Percentiles rank a stretch among this genome's conserved stretches.
phyloP scores from a whole-genome alignment of 257 asterid genomes.

The Solanum chiquidenum region DNA sequence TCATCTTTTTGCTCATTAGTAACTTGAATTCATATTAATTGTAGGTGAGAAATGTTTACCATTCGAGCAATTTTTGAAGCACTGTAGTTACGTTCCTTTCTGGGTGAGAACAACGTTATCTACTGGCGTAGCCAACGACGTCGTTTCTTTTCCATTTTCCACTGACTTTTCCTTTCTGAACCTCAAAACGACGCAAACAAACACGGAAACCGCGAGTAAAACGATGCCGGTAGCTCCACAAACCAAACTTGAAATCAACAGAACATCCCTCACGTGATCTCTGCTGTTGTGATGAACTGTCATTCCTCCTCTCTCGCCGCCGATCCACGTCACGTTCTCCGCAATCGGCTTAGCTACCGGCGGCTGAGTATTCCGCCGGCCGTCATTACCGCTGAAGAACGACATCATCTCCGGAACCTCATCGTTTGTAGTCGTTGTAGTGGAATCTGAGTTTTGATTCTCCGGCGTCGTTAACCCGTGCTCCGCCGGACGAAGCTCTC shows the following conservation, averaged over 20 bases:
- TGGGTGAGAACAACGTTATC: background rate
- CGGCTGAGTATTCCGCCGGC: background rate
- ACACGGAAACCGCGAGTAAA: background rate
- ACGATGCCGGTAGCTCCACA: constrained; percentile 4
- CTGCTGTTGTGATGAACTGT: background rate
- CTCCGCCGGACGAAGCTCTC: background rate
- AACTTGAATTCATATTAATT: too few species aligned
- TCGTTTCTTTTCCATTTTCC: background rate
- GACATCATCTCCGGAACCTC: background rate
- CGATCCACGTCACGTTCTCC: background rate
- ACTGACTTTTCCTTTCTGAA: background rate
- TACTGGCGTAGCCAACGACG: background rate
- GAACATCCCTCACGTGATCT: background rate
- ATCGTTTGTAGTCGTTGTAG: background rate
- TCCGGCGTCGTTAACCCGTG: background rate
- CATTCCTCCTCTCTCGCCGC: background rate
- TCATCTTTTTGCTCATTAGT: too few species aligned
- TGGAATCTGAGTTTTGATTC: background rate
- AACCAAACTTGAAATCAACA: background rate
- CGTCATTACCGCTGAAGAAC: background rate
- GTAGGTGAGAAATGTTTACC: too few species aligned
- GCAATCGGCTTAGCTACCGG: background rate
- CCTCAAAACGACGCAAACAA: background rate
- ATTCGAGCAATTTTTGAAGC: background rate
- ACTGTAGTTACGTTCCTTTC: background rate